phyloP scores from a whole-genome alignment of 1,284 basidiomycete genomes.

The Cryptococcus hybrid region DNA sequence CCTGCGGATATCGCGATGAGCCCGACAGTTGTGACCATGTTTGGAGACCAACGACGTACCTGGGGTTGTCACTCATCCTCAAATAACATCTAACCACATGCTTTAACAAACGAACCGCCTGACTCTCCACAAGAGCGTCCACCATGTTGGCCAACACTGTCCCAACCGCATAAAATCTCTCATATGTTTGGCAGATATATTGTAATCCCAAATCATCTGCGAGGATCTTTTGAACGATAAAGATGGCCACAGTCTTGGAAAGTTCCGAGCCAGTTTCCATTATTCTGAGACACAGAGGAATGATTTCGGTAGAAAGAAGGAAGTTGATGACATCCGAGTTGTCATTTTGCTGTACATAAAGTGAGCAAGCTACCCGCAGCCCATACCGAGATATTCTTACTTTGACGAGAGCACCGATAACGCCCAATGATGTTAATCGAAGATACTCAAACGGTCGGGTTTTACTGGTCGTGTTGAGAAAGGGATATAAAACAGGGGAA shows the following conservation, averaged over 20 bases:
- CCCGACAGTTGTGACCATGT: neutral
- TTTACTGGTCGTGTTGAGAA: constrained; percentile 98
- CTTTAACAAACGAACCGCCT: constrained; percentile 93
- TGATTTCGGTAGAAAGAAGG: constrained; percentile 95
- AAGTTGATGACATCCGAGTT: constrained; percentile 99
- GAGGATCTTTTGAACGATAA: constrained; percentile 99
- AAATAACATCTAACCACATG: constrained; percentile 98
- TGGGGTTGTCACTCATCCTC: constrained; percentile 90
- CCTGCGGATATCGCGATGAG: constrained; percentile 51
- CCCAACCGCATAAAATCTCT: constrained; percentile 98
- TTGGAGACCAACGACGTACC: constrained; percentile 56
- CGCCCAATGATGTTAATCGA: constrained; percentile 93
- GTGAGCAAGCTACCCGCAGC: too few relatives aligned
- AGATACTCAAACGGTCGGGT: constrained; percentile 99
- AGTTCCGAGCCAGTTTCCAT: constrained; percentile 99
- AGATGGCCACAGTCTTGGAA: constrained; percentile 99
- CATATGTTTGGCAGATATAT: constrained; percentile 99
- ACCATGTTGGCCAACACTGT: constrained; percentile 99
- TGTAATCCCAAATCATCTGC: constrained; percentile 96
- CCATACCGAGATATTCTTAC: constrained; percentile 19
- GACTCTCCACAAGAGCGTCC: constrained; percentile 90
- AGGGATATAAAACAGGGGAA: constrained; percentile 98
- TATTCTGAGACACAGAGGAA: constrained; percentile 96
- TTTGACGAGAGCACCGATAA: constrained; percentile 98
- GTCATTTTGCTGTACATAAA: constrained; percentile 75